phyloP scores from a whole-genome alignment of 2,329 filamentous ascomycete genomes.

The Dothideomycetes sp. region DNA sequence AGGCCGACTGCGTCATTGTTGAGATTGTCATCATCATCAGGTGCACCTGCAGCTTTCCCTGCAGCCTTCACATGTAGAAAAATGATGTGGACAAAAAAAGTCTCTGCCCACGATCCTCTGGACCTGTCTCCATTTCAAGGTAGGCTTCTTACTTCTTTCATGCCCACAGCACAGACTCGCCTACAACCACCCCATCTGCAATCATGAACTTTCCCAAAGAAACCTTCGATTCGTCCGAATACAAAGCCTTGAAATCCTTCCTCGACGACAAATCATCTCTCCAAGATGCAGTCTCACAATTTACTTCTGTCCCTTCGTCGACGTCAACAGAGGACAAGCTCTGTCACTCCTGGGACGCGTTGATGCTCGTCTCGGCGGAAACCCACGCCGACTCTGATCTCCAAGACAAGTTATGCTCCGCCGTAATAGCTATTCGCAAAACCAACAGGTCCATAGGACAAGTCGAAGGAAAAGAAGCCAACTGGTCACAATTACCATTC shows the following conservation, averaged over 20 bases:
- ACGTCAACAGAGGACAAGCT: conserved; percentile 10
- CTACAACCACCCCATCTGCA: too few relatives aligned
- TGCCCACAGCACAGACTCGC: too few relatives aligned
- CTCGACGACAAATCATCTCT: conserved; percentile 2
- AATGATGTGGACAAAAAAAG: too few relatives aligned
- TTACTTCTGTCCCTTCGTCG: conserved; percentile 1
- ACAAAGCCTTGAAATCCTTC: conserved; percentile 1
- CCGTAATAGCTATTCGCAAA: conserved; percentile 1
- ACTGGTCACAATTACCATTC: conserved; percentile 19
- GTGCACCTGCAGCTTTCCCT: too few relatives aligned
- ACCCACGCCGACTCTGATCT: neutral
- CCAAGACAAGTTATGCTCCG: conserved; percentile 3
- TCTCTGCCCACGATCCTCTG: too few relatives aligned
- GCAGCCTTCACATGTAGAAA: too few relatives aligned
- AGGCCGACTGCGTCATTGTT: too few relatives aligned
- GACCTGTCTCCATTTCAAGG: too few relatives aligned
- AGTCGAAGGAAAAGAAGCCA: conserved; percentile 2
- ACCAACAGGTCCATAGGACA: conserved; percentile 1
- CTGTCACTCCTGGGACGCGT: conserved; percentile 4
- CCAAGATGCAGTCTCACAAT: conserved; percentile 1
- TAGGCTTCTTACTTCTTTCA: too few relatives aligned
- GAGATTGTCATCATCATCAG: too few relatives aligned
- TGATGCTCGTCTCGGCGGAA: conserved; percentile 2
- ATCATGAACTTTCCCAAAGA: conserved; percentile 4
- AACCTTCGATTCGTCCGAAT: neutral